Conservation (phyloP, 495 filamentous ascomycete species). For the Talaromyces stipitatus region DNA sequence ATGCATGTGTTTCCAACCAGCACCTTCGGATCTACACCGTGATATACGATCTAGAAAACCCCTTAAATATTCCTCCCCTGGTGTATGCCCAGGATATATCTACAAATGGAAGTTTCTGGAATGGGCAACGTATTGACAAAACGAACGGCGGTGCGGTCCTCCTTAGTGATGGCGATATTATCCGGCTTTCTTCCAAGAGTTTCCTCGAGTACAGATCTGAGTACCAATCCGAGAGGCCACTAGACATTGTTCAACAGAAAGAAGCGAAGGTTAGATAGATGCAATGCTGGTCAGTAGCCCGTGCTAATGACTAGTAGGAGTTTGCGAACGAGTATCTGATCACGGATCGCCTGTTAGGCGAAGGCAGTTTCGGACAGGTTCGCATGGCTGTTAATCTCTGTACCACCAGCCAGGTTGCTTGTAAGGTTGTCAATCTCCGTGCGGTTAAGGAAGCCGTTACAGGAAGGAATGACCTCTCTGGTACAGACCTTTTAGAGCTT, state of each 20-base stretch:
- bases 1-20: constrained; percentile 44
- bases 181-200: constrained; percentile 19
- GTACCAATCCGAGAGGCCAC: not conserved
- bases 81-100: constrained; percentile 58
- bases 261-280: constrained; percentile 4
- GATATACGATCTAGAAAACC: constrained; percentile 34
- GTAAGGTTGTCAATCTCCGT: constrained; percentile 41
- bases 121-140: constrained; percentile 36
- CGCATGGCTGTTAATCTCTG: constrained; percentile 35
- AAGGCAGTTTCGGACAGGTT: constrained; percentile 41
- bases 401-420: constrained; percentile 40
- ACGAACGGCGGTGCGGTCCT: constrained; percentile 31
- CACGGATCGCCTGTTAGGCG: constrained; percentile 40
- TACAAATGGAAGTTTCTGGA: constrained; percentile 48
- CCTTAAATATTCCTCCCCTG: constrained; percentile 32
- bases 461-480: not conserved
- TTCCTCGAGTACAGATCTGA: constrained; percentile 17
- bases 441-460: constrained; percentile 7
- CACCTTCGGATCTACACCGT: constrained; percentile 59
- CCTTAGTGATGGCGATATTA: constrained; percentile 47
- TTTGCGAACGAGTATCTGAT: constrained; percentile 42
- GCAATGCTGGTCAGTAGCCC: not conserved
- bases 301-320: constrained; percentile 19
- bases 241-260: not conserved
- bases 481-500: not conserved